phyloP scores from a whole-genome alignment of 1,139 yeast genomes.

The Williopsis jadinii region DNA sequence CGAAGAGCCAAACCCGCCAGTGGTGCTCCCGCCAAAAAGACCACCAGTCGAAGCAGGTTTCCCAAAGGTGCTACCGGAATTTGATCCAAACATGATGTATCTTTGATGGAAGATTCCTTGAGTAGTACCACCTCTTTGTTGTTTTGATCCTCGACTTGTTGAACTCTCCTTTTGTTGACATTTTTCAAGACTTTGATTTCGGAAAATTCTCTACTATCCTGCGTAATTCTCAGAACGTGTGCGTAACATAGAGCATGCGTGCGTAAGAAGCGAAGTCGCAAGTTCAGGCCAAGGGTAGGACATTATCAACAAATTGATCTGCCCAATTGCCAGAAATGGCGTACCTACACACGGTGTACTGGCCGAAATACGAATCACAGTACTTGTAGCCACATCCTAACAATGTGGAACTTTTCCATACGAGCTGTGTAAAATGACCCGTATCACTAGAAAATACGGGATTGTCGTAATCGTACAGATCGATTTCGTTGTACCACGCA shows the following conservation, averaged over 20 bases:
- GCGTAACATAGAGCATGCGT: neutral
- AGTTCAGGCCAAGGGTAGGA: slow-evolving; percentile 24
- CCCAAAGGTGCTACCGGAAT: slow-evolving; percentile 4
- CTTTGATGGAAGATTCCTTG: neutral
- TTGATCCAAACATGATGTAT: slow-evolving; percentile 2
- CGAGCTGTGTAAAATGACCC: slow-evolving; percentile 49
- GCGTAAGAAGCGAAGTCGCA: neutral
- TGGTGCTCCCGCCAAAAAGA: slow-evolving; percentile 18
- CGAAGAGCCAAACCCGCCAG: slow-evolving; percentile 18
- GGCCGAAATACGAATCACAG: slow-evolving; percentile 43
- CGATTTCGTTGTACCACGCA: slow-evolving; percentile 47
- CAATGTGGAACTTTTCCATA: slow-evolving; percentile 38
- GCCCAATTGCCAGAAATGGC: slow-evolving; percentile 44
- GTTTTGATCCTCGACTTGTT: neutral
- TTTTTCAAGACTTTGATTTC: neutral
- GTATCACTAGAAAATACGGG: slow-evolving; percentile 38
- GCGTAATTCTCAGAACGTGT: neutral
- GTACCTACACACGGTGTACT: slow-evolving; percentile 47
- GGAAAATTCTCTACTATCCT: neutral
- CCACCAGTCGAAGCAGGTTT: slow-evolving; percentile 1
- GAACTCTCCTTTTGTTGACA: neutral
- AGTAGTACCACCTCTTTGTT: neutral
- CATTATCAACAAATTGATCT: slow-evolving; percentile 45
- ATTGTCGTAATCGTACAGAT: slow-evolving; percentile 31
- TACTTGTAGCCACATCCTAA: slow-evolving; percentile 44